A percentile compares a stretch with the other conserved stretches of the same genome.
These are phyloP conservation scores for Fusarium sp. DNA, from an alignment of 2,329 filamentous ascomycete species.

Conservation along the genomic window DNA sequence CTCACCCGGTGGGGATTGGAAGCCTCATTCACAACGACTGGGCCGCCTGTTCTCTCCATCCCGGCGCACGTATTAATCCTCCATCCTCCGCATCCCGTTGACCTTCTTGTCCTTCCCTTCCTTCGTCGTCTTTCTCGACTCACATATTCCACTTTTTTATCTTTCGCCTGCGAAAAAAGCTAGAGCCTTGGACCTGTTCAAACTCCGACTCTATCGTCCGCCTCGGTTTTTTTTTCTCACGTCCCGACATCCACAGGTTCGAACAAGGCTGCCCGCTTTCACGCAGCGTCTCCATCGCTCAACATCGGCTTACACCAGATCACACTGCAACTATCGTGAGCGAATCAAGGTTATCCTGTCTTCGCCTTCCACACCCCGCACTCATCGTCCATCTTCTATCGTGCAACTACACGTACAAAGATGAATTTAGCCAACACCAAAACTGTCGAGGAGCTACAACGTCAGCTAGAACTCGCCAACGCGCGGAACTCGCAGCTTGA, in stretches of 20 bases:
- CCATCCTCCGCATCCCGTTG: conserved; percentile 43
- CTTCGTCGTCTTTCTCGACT: conserved; percentile 46
- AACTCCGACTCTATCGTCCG: conserved; percentile 21
- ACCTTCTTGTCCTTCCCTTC: conserved; percentile 35
- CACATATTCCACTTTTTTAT: conserved; percentile 42
- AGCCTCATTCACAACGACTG: conserved; percentile 51
- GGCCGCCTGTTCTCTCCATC: conserved; percentile 45
- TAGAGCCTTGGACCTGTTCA: conserved; percentile 24
- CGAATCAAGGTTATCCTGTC: conserved; percentile 30
- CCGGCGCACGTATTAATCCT: conserved; percentile 50
- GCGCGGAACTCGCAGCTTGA: conserved; percentile 45
- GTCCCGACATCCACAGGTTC: conserved; percentile 26
- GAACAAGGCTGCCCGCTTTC: conserved; percentile 30
- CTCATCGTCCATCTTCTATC: conserved; percentile 18
- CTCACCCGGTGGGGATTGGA: conserved; percentile 44
- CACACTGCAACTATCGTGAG: conserved; percentile 15
- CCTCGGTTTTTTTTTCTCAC: conserved; percentile 20
- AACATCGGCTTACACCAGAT: conserved; percentile 36
- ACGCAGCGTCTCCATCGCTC: conserved; percentile 19
- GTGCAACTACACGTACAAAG: conserved; percentile 27
- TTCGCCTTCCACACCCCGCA: conserved; percentile 23
- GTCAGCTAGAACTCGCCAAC: conserved; percentile 43
- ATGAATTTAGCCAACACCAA: conserved; percentile 47
- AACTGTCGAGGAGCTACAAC: conserved; percentile 47
- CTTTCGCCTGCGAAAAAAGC: conserved; percentile 34